Base-by-base conservation (phyloP, 2,329 filamentous ascomycete species). In the Colletotrichum salicis region DNA sequence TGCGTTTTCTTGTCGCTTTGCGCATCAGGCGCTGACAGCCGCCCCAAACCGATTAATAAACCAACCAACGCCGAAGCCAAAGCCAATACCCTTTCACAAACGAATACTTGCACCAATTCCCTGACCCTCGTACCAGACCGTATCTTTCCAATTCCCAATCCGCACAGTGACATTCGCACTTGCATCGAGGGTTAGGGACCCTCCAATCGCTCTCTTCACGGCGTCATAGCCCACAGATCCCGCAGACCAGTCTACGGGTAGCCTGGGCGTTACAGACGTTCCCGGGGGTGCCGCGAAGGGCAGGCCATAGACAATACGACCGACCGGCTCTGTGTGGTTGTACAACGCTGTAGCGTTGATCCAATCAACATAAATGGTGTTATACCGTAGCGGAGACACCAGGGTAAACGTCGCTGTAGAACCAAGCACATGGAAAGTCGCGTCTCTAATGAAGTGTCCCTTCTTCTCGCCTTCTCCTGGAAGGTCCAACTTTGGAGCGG, bases 261-360 rank as follows among this genome's bases (percentile, higher is more conserved):
- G 79, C 69, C 88, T 88, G 1, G 96, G 96, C 0, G 93, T 94
- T 67, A 88, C 83, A 2, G 91, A 93, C 1, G 89, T 79, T 0
- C 95, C 94, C 0, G 95, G 94, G 0, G 92, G 91, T 1, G 95
- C 92, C 2, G 90, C 88, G 77, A 98, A 96, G 0, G 93, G 90
- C 19, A 90, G 79, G 51, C 92, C 86, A 79, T 96, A 94, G 29
- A 92, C 76, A 70, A 98, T 98, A 31, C 86, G 89, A 1, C 95
- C 96, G 0, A 97, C 86, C 1, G 91, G 88, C 64, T 96, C 90
- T 10, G 91, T 93, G 72, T 93, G 89, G 74, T 97, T 94, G 81
- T 97, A 97, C 73, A 91, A 92, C 0, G 96, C 95, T 1, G 92
- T 94, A 7, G 96, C 96, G 77, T 97, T 92, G 76, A 98, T 88